Percentiles rank a stretch among this genome's conserved stretches.
Conservation (phyloP, 2,329 filamentous ascomycete species). For the Trichoderma aggressivum region DNA sequence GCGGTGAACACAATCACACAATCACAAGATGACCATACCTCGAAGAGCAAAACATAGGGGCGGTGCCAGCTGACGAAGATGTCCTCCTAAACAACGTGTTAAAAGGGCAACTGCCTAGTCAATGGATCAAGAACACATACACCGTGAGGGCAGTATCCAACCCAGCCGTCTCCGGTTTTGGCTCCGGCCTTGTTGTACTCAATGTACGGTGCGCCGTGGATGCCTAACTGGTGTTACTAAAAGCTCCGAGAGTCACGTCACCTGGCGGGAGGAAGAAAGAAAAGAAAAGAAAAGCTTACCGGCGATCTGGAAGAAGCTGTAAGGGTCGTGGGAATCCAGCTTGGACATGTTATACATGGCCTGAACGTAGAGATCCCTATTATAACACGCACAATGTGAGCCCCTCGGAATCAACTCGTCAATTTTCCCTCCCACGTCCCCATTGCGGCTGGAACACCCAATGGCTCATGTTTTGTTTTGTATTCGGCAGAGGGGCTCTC, state of each 20-base stretch:
- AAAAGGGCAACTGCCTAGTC: not conserved
- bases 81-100: constrained; percentile 38
- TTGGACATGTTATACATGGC: constrained; percentile 44
- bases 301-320: constrained; percentile 50
- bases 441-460: not conserved
- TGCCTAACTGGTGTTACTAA: constrained; percentile 28
- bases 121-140: constrained; percentile 30
- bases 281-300: constrained; percentile 39
- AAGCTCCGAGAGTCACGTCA: constrained; percentile 12
- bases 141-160: constrained; percentile 46
- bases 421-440: not conserved
- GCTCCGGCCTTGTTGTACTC: constrained; percentile 43
- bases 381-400: constrained; percentile 12
- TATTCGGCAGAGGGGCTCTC: not conserved
- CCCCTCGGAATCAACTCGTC: not conserved
- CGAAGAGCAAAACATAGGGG: constrained; percentile 51
- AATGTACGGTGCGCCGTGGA: constrained; percentile 42
- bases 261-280: not conserved
- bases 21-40: too few species aligned
- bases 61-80: constrained; percentile 55
- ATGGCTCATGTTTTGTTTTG: not conserved
- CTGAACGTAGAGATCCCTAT: constrained; percentile 49
- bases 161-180: constrained; percentile 30
- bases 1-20: too few species aligned
- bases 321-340: constrained; percentile 37